These are phyloP conservation scores for Prunella vulgaris DNA, from an alignment of 257 asterid species.

Conservation along the genomic window DNA sequence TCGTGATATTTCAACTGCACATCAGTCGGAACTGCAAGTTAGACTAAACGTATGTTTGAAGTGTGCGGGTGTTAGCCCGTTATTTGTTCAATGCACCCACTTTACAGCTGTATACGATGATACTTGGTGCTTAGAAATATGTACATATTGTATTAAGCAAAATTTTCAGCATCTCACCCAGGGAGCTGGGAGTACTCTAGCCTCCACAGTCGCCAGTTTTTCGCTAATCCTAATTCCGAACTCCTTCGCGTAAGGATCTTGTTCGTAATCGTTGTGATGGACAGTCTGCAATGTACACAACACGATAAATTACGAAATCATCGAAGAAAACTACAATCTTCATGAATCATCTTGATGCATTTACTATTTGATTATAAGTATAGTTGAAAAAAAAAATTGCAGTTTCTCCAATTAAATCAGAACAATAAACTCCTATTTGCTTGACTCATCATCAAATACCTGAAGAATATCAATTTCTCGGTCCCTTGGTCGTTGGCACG, in stretches of 20 bases:
- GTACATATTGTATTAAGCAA: not conserved
- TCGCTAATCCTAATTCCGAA: conserved; percentile 90
- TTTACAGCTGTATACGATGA: not conserved
- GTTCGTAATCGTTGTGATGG: conserved; percentile 76
- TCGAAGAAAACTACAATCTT: not conserved
- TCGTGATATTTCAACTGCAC: conserved; percentile 89
- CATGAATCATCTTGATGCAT: conserved; percentile 1
- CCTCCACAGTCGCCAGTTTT: conserved; percentile 83
- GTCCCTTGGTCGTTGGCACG: conserved; percentile 98
- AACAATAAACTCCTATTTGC: not conserved
- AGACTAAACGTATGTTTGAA: not conserved
- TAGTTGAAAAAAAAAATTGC: not conserved
- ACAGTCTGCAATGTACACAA: conserved; percentile 53
- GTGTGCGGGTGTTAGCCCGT: not conserved
- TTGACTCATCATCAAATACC: conserved; percentile 33
- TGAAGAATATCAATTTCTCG: conserved; percentile 88
- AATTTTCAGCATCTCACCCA: conserved; percentile 56
- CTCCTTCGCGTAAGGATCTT: conserved; percentile 92
- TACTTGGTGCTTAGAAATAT: not conserved
- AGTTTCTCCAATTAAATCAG: not conserved
- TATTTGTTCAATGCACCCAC: not conserved
- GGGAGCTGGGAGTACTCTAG: conserved; percentile 97
- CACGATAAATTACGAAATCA: not conserved
- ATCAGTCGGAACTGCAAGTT: conserved; percentile 8
- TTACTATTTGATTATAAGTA: not conserved